phyloP scores from a whole-genome alignment of 768 basidiomycete species.

The Steccherinum ochraceum region DNA sequence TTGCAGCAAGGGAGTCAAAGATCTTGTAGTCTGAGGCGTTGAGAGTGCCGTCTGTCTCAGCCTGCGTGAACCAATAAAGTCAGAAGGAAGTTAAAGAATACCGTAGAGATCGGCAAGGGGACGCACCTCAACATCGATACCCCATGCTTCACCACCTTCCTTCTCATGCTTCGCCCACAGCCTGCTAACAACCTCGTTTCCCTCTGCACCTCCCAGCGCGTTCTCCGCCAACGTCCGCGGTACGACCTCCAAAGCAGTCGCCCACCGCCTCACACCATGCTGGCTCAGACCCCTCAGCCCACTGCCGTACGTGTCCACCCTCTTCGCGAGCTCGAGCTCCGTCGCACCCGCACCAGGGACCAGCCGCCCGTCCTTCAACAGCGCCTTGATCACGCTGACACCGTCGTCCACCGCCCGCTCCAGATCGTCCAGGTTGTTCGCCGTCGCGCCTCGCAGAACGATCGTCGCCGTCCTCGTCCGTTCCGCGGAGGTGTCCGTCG shows the following conservation, averaged over 20 bases:
- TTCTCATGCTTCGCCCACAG: constrained; percentile 88
- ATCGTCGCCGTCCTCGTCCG: constrained; percentile 89
- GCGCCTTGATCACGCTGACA: constrained; percentile 89
- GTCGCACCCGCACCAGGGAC: constrained; percentile 94
- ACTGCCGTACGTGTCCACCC: constrained; percentile 81
- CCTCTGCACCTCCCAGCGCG: constrained; percentile 84
- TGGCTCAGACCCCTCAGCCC: constrained; percentile 88
- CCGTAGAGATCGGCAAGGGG: too few relatives aligned
- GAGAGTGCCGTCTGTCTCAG: constrained; percentile 75
- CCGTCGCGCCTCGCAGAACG: constrained; percentile 91
- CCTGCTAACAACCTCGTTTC: constrained; percentile 85
- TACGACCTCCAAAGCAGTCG: constrained; percentile 84
- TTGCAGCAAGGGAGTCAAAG: constrained; percentile 83
- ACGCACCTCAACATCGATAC: constrained; percentile 83
- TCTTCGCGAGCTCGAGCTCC: constrained; percentile 85
- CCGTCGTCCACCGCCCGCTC: constrained; percentile 97
- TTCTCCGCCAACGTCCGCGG: constrained; percentile 94
- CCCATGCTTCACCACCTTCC: constrained; percentile 67
- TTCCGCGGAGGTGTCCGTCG: constrained; percentile 40
- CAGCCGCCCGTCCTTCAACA: constrained; percentile 84
- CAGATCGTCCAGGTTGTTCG: constrained; percentile 91
- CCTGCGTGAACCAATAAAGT: constrained; percentile 32
- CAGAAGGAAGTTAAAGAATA: not conserved
- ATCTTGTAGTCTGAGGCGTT: constrained; percentile 57
- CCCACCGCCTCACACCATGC: constrained; percentile 89